Evolutionary conservation across 208 protist genomes (phyloP), one percentile per base, ranked within the genome.

Genomic region (Endotrypanum monterogeii): DNA sequence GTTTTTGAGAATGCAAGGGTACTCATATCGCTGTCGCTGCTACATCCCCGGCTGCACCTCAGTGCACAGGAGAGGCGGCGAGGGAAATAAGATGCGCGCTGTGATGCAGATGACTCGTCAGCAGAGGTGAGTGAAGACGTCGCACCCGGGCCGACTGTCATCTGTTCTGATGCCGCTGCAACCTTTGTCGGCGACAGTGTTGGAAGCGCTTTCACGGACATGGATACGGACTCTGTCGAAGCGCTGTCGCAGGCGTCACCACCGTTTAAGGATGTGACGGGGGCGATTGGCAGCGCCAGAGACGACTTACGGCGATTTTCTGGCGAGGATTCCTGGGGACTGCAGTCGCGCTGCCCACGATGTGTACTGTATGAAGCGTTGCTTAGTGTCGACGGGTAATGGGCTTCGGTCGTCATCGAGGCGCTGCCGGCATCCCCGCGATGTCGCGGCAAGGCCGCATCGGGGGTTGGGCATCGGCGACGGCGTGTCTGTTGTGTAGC

Each of bases 41-140:
- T 28, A n/a, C 44, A 14, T 32, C 30, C 18, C 16, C 37, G 63
- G 23, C 48, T 55, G 12, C 48, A 20, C 46, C 14, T 25, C 30
- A 41, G 30, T 9, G 67, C 50, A 39, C 63, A 16, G 37, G 54
- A 65, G 69, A 52, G 69, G 35, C 23, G n/a, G n/a, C 28, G 69
- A 18, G 56, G 39, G 28, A 18, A n/a, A 23, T 37, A 9, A 12
- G 35, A 37, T n/a, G 55, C 35, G 14, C 28, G 41, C 28, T 12
- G 18, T 25, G 62, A 35, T 11, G 35, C 32, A 3, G 39, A 11
- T 37, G 32, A 50, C 28, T 28, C 16, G 37, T 30, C 60, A 28
- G 35, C 37, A 18, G 1, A 9, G 60, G 23, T 11, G 39, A 9
- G 25, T 32, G 56, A 5, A 30, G 61, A 14, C n/a, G 16, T 46